Evolutionary conservation across 352 stramenopile species (phyloP).

Genomic region (Globisporangium lucens): DNA sequence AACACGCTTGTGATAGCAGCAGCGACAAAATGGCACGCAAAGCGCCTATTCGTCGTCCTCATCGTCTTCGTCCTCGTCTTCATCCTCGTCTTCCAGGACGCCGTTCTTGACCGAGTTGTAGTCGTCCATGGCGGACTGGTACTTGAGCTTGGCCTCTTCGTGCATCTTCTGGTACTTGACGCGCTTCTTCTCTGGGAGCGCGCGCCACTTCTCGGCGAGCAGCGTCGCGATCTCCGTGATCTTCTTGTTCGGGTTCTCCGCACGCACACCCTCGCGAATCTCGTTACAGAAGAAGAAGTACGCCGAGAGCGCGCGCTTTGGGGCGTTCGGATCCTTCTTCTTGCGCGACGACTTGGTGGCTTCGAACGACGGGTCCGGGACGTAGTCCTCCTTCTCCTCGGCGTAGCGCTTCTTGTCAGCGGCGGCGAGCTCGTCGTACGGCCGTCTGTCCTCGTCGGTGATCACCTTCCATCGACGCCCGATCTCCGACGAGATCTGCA

Average conservation of each 20-base stretch:
- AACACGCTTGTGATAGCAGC: neutral
- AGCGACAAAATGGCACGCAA: neutral
- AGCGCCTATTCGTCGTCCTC: constrained; percentile 63
- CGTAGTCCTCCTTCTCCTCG: constrained; percentile 89
- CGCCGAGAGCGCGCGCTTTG: constrained; percentile 92
- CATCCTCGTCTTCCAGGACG: constrained; percentile 32
- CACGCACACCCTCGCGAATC: constrained; percentile 86
- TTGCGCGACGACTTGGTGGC: constrained; percentile 57
- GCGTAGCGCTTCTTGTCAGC: constrained; percentile 86
- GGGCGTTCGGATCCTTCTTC: constrained; percentile 92
- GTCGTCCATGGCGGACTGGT: constrained; percentile 87
- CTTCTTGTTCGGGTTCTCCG: constrained; percentile 93
- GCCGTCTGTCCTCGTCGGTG: constrained; percentile 56
- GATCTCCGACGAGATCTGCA: constrained; percentile 86
- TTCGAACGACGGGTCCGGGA: constrained; percentile 82
- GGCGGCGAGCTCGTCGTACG: constrained; percentile 82
- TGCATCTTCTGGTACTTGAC: constrained; percentile 87
- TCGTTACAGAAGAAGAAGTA: constrained; percentile 97
- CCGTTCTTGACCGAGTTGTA: constrained; percentile 79
- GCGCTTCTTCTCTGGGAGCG: constrained; percentile 91
- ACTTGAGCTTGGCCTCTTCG: constrained; percentile 82
- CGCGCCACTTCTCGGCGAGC: constrained; percentile 82
- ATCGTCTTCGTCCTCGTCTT: constrained; percentile 66
- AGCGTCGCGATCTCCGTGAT: constrained; percentile 91
- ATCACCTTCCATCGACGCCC: constrained; percentile 82